phyloP scores from a whole-genome alignment of 768 basidiomycete genomes.

The Boletus bicolor region DNA sequence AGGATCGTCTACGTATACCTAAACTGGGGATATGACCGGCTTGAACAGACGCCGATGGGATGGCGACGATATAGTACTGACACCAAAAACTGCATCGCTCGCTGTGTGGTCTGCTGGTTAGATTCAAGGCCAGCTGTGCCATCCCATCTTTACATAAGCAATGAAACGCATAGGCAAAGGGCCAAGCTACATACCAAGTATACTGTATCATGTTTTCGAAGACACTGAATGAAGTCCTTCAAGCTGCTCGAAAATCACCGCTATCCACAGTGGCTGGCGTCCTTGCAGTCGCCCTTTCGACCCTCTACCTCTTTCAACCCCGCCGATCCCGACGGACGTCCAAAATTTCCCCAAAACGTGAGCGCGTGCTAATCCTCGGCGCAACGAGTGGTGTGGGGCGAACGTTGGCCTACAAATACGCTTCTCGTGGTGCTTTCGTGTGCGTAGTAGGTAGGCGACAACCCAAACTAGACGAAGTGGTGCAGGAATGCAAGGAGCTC shows the following conservation, averaged over 20 bases:
- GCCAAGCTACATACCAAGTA: too few relatives aligned
- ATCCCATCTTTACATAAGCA: constrained; percentile 6
- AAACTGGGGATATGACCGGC: background rate
- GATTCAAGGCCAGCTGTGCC: too few relatives aligned
- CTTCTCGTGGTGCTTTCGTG: constrained; percentile 67
- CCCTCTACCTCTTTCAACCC: constrained; percentile 17
- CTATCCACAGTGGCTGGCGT: constrained; percentile 8
- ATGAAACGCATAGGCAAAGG: background rate
- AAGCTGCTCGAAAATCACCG: constrained; percentile 1
- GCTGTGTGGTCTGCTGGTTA: constrained; percentile 2
- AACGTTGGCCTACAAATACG: constrained; percentile 66
- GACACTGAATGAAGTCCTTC: constrained; percentile 4
- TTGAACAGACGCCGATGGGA: background rate
- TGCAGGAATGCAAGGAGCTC: constrained; percentile 50
- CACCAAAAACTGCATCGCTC: constrained; percentile 35
- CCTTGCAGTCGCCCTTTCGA: constrained; percentile 14
- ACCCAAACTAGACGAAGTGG: constrained; percentile 54
- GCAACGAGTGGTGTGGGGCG: constrained; percentile 83
- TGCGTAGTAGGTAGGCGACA: constrained; percentile 71
- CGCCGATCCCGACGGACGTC: constrained; percentile 28
- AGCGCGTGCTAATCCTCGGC: constrained; percentile 80
- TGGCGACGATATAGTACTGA: constrained; percentile 15
- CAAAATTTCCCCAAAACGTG: constrained; percentile 42
- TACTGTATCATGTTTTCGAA: constrained; percentile 7
- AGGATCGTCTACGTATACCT: constrained; percentile 35